These are phyloP conservation scores for Irpex lacteus DNA, from an alignment of 1,284 basidiomycete species.

Conservation along the genomic window DNA sequence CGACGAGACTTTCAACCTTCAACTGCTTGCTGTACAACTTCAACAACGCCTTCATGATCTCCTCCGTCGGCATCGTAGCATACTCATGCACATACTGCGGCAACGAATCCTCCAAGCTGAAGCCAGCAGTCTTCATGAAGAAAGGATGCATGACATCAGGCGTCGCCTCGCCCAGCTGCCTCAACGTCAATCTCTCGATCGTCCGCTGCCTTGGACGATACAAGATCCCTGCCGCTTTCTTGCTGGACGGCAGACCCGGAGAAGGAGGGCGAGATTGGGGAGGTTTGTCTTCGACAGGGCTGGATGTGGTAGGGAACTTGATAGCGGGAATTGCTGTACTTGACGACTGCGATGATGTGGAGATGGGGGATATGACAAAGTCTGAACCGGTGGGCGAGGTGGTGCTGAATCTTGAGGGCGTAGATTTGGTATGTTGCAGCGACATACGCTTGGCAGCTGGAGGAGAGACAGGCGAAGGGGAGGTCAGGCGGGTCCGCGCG, in stretches of 20 bases:
- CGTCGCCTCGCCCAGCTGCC: slow-evolving; percentile 83
- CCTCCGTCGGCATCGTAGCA: slow-evolving; percentile 78
- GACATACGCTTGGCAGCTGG: background rate
- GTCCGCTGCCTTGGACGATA: slow-evolving; percentile 54
- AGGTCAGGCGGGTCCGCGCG: background rate
- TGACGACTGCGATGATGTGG: background rate
- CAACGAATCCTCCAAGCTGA: slow-evolving; percentile 76
- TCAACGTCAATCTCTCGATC: slow-evolving; percentile 76
- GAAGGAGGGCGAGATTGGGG: slow-evolving; percentile 8
- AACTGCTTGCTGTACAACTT: slow-evolving; percentile 82
- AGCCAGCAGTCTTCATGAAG: slow-evolving; percentile 81
- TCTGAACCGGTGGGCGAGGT: slow-evolving; percentile 6
- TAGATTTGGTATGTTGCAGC: slow-evolving; percentile 6
- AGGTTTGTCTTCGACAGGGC: background rate
- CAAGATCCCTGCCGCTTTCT: slow-evolving; percentile 33
- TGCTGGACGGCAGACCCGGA: slow-evolving; percentile 17
- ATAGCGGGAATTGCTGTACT: background rate
- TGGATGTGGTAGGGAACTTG: background rate
- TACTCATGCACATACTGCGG: slow-evolving; percentile 88
- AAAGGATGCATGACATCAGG: slow-evolving; percentile 86
- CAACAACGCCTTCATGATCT: slow-evolving; percentile 81
- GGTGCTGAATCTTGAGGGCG: background rate
- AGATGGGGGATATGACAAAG: background rate
- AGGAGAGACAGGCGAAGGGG: background rate
- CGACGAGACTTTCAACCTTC: slow-evolving; percentile 18